Conservation (phyloP, 1,284 basidiomycete genomes). For the Ustilago curta region DNA sequence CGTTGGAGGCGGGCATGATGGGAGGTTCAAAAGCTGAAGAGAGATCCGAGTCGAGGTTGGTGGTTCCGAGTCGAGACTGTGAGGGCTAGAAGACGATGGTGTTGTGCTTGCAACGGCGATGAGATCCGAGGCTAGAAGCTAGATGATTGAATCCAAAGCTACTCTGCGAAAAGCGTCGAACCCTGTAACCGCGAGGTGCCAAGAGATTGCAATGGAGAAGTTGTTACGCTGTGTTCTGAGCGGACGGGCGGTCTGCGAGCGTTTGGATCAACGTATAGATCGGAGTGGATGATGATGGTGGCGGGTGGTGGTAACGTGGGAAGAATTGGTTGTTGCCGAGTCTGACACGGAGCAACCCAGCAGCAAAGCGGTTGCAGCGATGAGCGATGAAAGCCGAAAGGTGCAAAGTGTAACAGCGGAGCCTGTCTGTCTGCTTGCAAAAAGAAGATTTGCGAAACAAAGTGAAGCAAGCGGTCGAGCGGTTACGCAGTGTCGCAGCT, state of each 20-base stretch:
- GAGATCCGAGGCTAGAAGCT: not conserved
- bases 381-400: conserved; percentile 6
- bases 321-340: not conserved
- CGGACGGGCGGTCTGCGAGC: not conserved
- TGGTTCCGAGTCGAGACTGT: not conserved
- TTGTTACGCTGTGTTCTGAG: not conserved
- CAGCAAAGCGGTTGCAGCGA: not conserved
- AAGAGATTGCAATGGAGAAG: not conserved
- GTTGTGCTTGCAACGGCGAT: not conserved
- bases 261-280: not conserved
- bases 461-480: not conserved
- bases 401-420: not conserved
- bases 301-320: not conserved
- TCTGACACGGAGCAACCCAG: not conserved
- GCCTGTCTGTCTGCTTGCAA: not conserved
- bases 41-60: not conserved
- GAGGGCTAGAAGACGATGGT: not conserved
- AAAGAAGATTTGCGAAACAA: conserved; percentile 10
- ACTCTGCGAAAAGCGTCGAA: not conserved
- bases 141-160: not conserved
- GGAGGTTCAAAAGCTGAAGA: not conserved
- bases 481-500: not conserved
- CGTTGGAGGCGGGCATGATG: conserved; percentile 45
- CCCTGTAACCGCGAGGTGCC: conserved; percentile 1
- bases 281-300: not conserved